phyloP scores from a whole-genome alignment of 139 green algal genomes.

The Coelastrella sp. region DNA sequence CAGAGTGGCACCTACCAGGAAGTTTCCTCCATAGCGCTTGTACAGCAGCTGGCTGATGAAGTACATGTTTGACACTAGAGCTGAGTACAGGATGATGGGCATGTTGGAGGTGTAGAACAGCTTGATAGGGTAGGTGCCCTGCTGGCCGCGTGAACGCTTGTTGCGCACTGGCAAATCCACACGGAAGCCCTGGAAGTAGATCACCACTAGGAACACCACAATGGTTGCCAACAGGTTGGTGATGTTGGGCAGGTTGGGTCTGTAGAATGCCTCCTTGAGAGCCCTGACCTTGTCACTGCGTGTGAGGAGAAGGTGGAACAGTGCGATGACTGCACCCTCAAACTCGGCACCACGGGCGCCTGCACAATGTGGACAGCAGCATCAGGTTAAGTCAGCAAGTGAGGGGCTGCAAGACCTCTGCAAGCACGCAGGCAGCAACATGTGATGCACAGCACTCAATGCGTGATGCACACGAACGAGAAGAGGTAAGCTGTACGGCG shows the following conservation, averaged over 20 bases:
- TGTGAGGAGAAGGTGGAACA: slow-evolving; percentile 98
- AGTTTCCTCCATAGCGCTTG: slow-evolving; percentile 94
- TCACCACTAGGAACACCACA: slow-evolving; percentile 97
- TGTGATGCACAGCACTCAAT: too few relatives aligned
- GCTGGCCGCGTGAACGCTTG: slow-evolving; percentile 91
- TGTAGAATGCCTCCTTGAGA: slow-evolving; percentile 99
- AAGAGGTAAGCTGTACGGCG: too few relatives aligned
- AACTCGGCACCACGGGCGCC: slow-evolving; percentile 94
- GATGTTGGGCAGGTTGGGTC: slow-evolving; percentile 97
- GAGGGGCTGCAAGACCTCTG: too few relatives aligned
- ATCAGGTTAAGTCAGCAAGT: not conserved
- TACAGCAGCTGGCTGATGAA: slow-evolving; percentile 99
- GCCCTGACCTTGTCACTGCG: slow-evolving; percentile 93
- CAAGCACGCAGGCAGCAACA: too few relatives aligned
- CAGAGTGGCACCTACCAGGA: slow-evolving; percentile 79
- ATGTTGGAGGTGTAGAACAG: slow-evolving; percentile 99
- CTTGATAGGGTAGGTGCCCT: slow-evolving; percentile 99
- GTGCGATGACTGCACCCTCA: slow-evolving; percentile 97
- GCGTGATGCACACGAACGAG: too few relatives aligned
- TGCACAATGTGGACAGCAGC: slow-evolving; percentile 60
- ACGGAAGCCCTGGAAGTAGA: slow-evolving; percentile 99
- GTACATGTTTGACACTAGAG: slow-evolving; percentile 99
- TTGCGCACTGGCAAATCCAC: slow-evolving; percentile 97
- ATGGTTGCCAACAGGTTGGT: slow-evolving; percentile 97
- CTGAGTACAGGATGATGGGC: slow-evolving; percentile 99